These are phyloP conservation scores for Fagopyrum esculentum DNA, from an alignment of 148 eudicot species.

Conservation along the genomic window DNA sequence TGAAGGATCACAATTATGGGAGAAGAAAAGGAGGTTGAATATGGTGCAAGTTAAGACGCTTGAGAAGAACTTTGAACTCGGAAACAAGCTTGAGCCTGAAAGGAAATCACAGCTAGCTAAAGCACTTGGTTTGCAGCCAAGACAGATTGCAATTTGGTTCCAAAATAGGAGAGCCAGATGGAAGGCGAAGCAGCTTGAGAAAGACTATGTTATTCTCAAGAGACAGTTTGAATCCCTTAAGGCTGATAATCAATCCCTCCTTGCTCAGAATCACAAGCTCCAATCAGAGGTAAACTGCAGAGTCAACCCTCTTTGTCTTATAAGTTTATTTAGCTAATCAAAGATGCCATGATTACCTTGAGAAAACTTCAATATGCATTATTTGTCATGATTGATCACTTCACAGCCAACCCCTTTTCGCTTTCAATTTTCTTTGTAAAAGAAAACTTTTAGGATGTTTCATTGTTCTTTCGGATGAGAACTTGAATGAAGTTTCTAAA, in stretches of 20 bases:
- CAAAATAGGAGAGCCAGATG: slow-evolving; percentile 70
- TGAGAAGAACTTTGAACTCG: slow-evolving; percentile 59
- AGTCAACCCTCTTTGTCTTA: neutral
- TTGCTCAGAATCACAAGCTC: slow-evolving; percentile 40
- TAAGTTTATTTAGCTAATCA: neutral
- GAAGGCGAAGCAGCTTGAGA: slow-evolving; percentile 67
- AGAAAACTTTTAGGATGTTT: too few relatives aligned
- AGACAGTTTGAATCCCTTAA: slow-evolving; percentile 40
- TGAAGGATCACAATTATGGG: slow-evolving; percentile 17
- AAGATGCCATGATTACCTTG: neutral
- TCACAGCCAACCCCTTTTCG: neutral
- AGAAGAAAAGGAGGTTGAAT: slow-evolving; percentile 50
- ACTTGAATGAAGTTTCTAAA: too few relatives aligned
- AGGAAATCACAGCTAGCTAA: slow-evolving; percentile 51
- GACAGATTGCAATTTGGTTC: slow-evolving; percentile 73
- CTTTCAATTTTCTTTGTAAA: too few relatives aligned
- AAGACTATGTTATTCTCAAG: slow-evolving; percentile 43
- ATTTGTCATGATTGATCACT: neutral
- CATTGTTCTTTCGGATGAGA: too few relatives aligned
- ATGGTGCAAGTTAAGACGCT: slow-evolving; percentile 45
- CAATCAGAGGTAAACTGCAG: slow-evolving; percentile 39
- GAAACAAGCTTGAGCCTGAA: slow-evolving; percentile 73
- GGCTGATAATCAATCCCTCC: slow-evolving; percentile 38
- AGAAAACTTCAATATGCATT: too few relatives aligned
- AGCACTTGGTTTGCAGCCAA: slow-evolving; percentile 54